Evolutionary conservation across 345 rosid genomes (phyloP).

Genomic region (Gossypium stocksii): DNA sequence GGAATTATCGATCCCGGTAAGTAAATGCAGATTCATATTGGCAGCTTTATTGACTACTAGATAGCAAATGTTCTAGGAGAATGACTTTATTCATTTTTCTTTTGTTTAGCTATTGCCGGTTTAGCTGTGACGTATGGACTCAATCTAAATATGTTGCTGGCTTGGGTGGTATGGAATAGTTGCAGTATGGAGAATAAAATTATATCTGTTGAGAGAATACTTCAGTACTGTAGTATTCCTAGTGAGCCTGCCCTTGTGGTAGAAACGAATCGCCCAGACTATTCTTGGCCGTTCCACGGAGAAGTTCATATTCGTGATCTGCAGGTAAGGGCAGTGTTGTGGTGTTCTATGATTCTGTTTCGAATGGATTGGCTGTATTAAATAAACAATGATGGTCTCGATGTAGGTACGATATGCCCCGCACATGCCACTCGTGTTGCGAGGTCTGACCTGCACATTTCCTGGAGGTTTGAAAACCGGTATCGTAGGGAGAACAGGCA

Average conservation of each 20-base stretch:
- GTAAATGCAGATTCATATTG: neutral
- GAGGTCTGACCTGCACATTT: slow-evolving; percentile 46
- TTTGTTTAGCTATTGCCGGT: slow-evolving; percentile 63
- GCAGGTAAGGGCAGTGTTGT: slow-evolving; percentile 29
- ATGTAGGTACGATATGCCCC: slow-evolving; percentile 48
- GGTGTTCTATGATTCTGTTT: neutral
- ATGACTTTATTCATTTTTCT: neutral
- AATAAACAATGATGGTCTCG: neutral
- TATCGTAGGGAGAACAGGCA: slow-evolving; percentile 63
- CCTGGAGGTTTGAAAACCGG: slow-evolving; percentile 52
- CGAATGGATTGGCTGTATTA: neutral
- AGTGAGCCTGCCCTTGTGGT: slow-evolving; percentile 61
- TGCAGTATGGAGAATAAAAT: slow-evolving; percentile 46
- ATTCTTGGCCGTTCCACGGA: slow-evolving; percentile 58
- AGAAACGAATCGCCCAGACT: slow-evolving; percentile 44
- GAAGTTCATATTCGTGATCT: slow-evolving; percentile 43
- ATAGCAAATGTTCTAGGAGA: neutral
- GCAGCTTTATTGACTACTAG: neutral
- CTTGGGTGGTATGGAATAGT: slow-evolving; percentile 60
- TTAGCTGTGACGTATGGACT: slow-evolving; percentile 85
- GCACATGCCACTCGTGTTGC: slow-evolving; percentile 51
- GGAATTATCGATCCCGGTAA: slow-evolving; percentile 70
- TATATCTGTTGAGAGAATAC: slow-evolving; percentile 55
- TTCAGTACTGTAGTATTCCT: slow-evolving; percentile 49
- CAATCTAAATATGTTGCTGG: slow-evolving; percentile 59